These are phyloP conservation scores for Dactylonectria estremocensis DNA, from an alignment of 2,329 filamentous ascomycete genomes.

Conservation along the genomic window DNA sequence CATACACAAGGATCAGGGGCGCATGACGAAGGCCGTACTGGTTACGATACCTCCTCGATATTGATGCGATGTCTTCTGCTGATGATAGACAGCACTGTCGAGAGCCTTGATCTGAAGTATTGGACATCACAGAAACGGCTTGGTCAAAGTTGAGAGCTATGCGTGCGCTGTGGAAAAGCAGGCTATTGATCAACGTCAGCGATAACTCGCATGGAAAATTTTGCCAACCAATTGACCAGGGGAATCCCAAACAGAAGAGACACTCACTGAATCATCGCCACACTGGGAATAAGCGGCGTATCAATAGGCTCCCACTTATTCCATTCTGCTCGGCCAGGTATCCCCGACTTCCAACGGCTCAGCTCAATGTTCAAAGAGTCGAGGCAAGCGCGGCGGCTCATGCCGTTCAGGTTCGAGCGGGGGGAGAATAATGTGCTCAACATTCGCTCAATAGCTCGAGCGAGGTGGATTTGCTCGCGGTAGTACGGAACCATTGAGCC, in stretches of 20 bases:
- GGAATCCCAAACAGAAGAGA: not conserved
- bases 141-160: conserved; percentile 22
- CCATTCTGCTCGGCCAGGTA: conserved; percentile 17
- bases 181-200: not conserved
- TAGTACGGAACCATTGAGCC: conserved; percentile 39
- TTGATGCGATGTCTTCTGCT: conserved; percentile 40
- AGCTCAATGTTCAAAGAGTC: conserved; percentile 12
- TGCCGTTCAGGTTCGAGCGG: conserved; percentile 12
- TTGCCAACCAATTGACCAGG: not conserved
- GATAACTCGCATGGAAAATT: not conserved
- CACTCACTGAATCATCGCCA: conserved; percentile 15
- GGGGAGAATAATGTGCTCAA: conserved; percentile 34
- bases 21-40: conserved; percentile 42
- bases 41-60: conserved; percentile 40
- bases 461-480: conserved; percentile 40
- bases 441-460: conserved; percentile 41
- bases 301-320: conserved; percentile 16
- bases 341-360: conserved; percentile 13
- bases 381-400: conserved; percentile 10
- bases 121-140: not conserved
- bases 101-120: conserved; percentile 22
- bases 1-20: conserved; percentile 45
- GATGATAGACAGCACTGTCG: conserved; percentile 38
- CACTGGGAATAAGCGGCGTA: conserved; percentile 6
- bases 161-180: conserved; percentile 14